These are phyloP conservation scores for Gonapodya prolifera DNA, from an alignment of 192 early-diverging fungal genomes.

Conservation along the genomic window DNA sequence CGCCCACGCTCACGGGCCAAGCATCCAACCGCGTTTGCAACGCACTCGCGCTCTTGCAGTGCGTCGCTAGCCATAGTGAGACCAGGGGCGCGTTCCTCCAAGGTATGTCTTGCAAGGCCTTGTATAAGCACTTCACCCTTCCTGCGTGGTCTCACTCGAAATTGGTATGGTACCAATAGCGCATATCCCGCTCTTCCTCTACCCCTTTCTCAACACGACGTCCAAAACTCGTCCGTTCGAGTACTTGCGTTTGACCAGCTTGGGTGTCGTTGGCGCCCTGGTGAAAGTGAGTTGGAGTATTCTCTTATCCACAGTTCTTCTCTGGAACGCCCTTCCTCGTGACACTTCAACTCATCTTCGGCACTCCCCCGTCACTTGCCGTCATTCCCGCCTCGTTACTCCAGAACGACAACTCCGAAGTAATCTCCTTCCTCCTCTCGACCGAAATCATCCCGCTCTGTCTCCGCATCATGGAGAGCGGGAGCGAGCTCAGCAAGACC, in stretches of 20 bases:
- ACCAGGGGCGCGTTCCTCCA: conserved; percentile 71
- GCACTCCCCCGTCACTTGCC: neutral
- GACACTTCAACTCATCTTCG: too few relatives aligned
- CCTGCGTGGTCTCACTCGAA: neutral
- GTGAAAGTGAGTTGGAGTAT: conserved; percentile 83
- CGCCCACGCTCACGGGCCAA: conserved; percentile 72
- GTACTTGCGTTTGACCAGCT: conserved; percentile 82
- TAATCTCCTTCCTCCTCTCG: conserved; percentile 85
- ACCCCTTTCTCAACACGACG: conserved; percentile 93
- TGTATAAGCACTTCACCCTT: neutral
- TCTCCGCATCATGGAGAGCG: conserved; percentile 97
- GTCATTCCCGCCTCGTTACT: neutral
- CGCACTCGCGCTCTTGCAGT: conserved; percentile 86
- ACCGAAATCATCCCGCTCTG: conserved; percentile 97
- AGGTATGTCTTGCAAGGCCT: conserved; percentile 35
- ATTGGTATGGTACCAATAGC: conserved; percentile 37
- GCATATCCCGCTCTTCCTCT: conserved; percentile 93
- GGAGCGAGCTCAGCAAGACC: conserved; percentile 90
- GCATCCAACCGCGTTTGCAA: conserved; percentile 94
- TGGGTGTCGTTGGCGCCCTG: conserved; percentile 92
- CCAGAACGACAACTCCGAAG: conserved; percentile 88
- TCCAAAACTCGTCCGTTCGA: conserved; percentile 92
- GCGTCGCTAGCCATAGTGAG: conserved; percentile 87
- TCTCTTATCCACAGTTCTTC: too few relatives aligned
- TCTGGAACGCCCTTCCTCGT: too few relatives aligned